phyloP scores from a whole-genome alignment of 495 filamentous ascomycete species.

The Letharia lupina region DNA sequence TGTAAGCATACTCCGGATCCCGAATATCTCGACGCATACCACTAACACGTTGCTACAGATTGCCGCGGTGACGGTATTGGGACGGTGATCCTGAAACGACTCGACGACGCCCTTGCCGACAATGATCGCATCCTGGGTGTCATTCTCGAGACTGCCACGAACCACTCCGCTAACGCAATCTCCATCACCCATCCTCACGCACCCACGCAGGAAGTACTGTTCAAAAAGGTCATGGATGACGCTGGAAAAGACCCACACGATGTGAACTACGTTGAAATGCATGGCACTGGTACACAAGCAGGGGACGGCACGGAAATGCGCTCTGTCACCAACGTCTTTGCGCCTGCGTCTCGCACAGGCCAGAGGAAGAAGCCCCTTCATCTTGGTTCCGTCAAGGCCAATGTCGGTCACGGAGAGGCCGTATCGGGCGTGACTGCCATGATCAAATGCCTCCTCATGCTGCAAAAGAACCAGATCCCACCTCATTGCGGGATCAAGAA shows the following conservation, averaged over 20 bases:
- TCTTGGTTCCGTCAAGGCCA: constrained; percentile 80
- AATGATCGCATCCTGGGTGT: constrained; percentile 71
- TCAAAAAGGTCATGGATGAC: constrained; percentile 56
- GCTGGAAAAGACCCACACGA: constrained; percentile 65
- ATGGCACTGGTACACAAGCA: constrained; percentile 81
- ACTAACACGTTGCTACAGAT: constrained; percentile 27
- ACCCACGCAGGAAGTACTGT: constrained; percentile 63
- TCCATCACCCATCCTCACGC: constrained; percentile 82
- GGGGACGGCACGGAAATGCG: constrained; percentile 75
- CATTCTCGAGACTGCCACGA: constrained; percentile 61
- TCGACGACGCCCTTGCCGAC: constrained; percentile 66
- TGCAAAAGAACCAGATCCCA: constrained; percentile 75
- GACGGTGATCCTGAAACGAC: constrained; percentile 66
- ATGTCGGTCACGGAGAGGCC: constrained; percentile 83
- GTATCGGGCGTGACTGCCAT: constrained; percentile 78
- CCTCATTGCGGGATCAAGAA: constrained; percentile 80
- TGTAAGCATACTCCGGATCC: constrained; percentile 26
- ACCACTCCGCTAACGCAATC: constrained; percentile 68
- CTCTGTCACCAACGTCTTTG: constrained; percentile 73
- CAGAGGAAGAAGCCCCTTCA: constrained; percentile 62
- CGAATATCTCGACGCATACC: neutral
- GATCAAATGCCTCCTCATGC: constrained; percentile 80
- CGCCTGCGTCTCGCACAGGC: constrained; percentile 57
- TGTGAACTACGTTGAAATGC: constrained; percentile 78
- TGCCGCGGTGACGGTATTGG: constrained; percentile 70